Evolutionary conservation across 768 basidiomycete genomes (phyloP), one percentile per base, ranked within the genome.

Genomic region (Calocybe gangraenosa): DNA sequence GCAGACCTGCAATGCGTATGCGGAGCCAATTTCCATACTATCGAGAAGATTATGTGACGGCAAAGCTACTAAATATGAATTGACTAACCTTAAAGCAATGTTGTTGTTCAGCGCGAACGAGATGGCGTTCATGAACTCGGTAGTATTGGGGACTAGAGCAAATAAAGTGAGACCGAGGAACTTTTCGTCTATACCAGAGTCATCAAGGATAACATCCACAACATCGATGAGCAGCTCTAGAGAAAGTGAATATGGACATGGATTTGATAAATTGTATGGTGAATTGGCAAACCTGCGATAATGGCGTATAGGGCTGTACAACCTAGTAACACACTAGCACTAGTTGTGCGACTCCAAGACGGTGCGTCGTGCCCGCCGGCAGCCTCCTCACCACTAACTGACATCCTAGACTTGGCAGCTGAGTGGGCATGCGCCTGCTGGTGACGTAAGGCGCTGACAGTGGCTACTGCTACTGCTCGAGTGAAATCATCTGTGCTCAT

Each of bases 21-120:
- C 96, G 1, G 96, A 98, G 11, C 96, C 96, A 56, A 99, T 98
- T 67, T 98, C 96, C 93, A 98, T 97, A 63, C 94, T 97, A 52
- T 22, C 47, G 30, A 19, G 1, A 8, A 32, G 8, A 18, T 37
- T 17, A 47, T 20, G 46, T 20, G 15, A 47, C 20, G 21, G 10
- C 9, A n/a, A 8, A 25, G 32, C n/a, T 13, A 7, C 20, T 20
- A 28, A 11, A 28, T 18, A 9, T 34, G 42, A 15, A 35, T 38
- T 6, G 11, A 50, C 37, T 39, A 54, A 92, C 94, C 92, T 93
- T 19, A 99, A 67, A 2, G 96, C 92, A 52, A 99, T 99, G 61
- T 98, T 98, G 5, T 87, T 95, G 58, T 96, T 90, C 50, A 99
- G 65, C 20, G 96, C 94, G 60, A 99, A 99, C 2, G 93, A 95